phyloP scores from a whole-genome alignment of 495 filamentous ascomycete genomes.

The Letharia lupina region DNA sequence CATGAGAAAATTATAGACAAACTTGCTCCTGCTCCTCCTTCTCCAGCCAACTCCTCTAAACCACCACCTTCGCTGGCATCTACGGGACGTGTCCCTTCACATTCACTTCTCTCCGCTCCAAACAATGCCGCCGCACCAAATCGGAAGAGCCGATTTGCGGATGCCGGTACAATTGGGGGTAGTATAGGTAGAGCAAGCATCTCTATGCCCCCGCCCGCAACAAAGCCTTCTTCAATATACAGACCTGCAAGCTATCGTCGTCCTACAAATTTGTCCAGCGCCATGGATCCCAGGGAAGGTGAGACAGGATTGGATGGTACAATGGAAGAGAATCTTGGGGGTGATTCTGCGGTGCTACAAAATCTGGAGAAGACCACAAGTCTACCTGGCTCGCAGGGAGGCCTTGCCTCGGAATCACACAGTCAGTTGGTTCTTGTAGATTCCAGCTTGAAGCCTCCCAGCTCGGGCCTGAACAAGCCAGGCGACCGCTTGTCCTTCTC shows the following conservation, averaged over 20 bases:
- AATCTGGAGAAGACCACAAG: constrained; percentile 23
- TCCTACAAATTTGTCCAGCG: constrained; percentile 9
- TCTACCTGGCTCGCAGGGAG: constrained; percentile 14
- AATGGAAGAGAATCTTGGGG: not conserved
- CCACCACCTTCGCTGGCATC: constrained; percentile 16
- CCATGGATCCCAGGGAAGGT: constrained; percentile 10
- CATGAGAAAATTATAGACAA: constrained; percentile 6
- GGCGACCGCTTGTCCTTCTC: constrained; percentile 57
- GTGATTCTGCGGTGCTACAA: constrained; percentile 11
- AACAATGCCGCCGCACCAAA: constrained; percentile 31
- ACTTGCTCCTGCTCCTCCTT: constrained; percentile 14
- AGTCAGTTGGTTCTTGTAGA: constrained; percentile 36
- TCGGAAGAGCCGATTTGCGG: constrained; percentile 47
- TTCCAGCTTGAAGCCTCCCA: constrained; percentile 34
- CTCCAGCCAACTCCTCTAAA: constrained; percentile 17
- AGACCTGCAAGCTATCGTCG: constrained; percentile 18
- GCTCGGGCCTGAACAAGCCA: constrained; percentile 37
- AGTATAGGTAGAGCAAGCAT: constrained; percentile 49
- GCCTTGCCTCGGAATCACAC: constrained; percentile 13
- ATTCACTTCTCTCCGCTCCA: constrained; percentile 30
- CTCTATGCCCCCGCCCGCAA: constrained; percentile 50
- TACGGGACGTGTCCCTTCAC: constrained; percentile 27
- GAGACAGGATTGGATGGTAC: constrained; percentile 4
- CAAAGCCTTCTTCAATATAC: constrained; percentile 25
- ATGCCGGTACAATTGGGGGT: constrained; percentile 39